Evolutionary conservation across 140 eudicot genomes (phyloP).

Genomic region (Erigeron philadelphicus): DNA sequence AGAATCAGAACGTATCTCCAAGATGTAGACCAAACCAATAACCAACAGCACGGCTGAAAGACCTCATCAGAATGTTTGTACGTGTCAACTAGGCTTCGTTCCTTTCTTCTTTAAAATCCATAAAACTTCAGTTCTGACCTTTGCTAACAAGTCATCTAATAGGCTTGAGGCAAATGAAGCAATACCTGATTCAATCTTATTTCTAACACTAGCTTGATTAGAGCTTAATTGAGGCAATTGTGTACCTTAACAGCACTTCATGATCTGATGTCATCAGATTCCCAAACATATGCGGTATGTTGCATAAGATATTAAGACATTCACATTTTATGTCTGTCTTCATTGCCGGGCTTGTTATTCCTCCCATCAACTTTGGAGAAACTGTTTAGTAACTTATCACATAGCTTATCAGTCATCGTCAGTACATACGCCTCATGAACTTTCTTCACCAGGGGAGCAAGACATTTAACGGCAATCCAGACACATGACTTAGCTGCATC

Average conservation of each 20-base stretch:
- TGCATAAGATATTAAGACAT: slow-evolving; percentile 88
- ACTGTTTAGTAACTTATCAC: slow-evolving; percentile 77
- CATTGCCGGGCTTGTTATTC: slow-evolving; percentile 65
- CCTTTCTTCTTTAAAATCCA: slow-evolving; percentile 55
- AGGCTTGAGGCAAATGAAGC: slow-evolving; percentile 88
- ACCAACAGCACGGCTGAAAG: slow-evolving; percentile 97
- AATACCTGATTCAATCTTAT: slow-evolving; percentile 87
- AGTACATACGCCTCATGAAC: slow-evolving; percentile 61
- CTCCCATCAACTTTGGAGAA: slow-evolving; percentile 75
- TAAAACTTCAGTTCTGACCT: slow-evolving; percentile 82
- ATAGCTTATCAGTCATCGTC: slow-evolving; percentile 80
- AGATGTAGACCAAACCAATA: slow-evolving; percentile 97
- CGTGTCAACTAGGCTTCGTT: slow-evolving; percentile 74
- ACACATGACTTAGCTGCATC: slow-evolving; percentile 98
- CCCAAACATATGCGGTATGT: slow-evolving; percentile 87
- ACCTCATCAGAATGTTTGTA: slow-evolving; percentile 95
- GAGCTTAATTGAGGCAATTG: slow-evolving; percentile 77
- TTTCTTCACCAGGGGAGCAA: slow-evolving; percentile 92
- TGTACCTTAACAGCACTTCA: slow-evolving; percentile 64
- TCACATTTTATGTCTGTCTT: slow-evolving; percentile 88
- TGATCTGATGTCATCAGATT: slow-evolving; percentile 85
- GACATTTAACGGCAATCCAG: slow-evolving; percentile 96
- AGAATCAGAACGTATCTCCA: slow-evolving; percentile 87
- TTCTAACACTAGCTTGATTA: slow-evolving; percentile 91
- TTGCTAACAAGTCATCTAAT: slow-evolving; percentile 94